These are phyloP conservation scores for Alternaria brassicicola DNA, from an alignment of 2,329 filamentous ascomycete species.

Conservation along the genomic window DNA sequence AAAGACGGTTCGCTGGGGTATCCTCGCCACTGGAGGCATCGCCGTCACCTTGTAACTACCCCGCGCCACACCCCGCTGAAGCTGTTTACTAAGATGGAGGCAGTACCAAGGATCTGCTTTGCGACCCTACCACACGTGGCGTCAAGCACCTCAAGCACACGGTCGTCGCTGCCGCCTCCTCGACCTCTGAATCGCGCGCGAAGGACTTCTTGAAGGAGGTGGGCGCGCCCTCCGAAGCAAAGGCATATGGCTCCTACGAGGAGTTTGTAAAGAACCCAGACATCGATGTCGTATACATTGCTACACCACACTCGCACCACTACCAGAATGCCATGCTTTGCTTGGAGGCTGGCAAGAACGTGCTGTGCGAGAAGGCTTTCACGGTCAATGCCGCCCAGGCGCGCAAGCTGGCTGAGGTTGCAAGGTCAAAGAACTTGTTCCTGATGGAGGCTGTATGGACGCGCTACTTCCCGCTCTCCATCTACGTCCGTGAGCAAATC, in stretches of 20 bases:
- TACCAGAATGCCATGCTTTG: constrained; percentile 90
- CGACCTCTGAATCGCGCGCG: constrained; percentile 72
- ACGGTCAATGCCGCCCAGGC: constrained; percentile 82
- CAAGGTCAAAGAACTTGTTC: constrained; percentile 67
- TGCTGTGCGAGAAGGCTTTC: constrained; percentile 89
- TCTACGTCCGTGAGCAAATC: constrained; percentile 73
- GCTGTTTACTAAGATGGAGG: constrained; percentile 10
- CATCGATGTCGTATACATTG: constrained; percentile 86
- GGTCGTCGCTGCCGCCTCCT: constrained; percentile 80
- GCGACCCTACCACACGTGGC: constrained; percentile 71
- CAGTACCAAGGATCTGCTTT: constrained; percentile 74
- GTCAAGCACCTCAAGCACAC: constrained; percentile 77
- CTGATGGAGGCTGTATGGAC: constrained; percentile 77
- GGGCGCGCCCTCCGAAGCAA: constrained; percentile 69
- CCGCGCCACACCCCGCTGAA: constrained; percentile 21
- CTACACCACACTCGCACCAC: constrained; percentile 90
- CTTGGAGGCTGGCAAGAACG: constrained; percentile 81
- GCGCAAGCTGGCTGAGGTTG: constrained; percentile 72
- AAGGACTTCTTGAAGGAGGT: constrained; percentile 74
- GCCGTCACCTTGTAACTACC: constrained; percentile 52
- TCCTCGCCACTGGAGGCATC: constrained; percentile 57
- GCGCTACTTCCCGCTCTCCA: constrained; percentile 82
- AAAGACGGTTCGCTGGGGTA: constrained; percentile 52
- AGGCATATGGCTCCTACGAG: constrained; percentile 79
- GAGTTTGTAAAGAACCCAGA: constrained; percentile 79